A percentile compares a stretch with the other conserved stretches of the same genome.
Conservation (phyloP, 768 basidiomycete genomes). For the Suillus subaureus region DNA sequence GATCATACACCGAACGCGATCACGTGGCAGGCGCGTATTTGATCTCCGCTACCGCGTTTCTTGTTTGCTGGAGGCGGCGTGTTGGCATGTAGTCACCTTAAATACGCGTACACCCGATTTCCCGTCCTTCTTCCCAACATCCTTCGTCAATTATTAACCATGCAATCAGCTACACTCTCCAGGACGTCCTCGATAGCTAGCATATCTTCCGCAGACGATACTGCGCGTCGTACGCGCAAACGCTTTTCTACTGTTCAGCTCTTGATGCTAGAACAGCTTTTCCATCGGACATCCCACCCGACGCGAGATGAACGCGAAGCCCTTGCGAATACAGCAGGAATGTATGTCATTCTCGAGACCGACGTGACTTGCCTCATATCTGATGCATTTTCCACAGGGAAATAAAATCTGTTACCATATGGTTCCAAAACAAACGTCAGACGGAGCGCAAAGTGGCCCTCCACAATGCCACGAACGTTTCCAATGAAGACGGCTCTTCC, state of each 20-base stretch:
- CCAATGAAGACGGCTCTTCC: constrained; percentile 22
- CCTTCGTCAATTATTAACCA: not conserved
- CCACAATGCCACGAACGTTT: constrained; percentile 34
- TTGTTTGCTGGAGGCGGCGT: constrained; percentile 24
- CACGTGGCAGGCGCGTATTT: constrained; percentile 32
- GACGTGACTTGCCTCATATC: constrained; percentile 5
- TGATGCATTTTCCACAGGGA: constrained; percentile 26
- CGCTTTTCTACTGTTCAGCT: constrained; percentile 70
- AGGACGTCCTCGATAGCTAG: constrained; percentile 61
- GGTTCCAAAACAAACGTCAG: constrained; percentile 39
- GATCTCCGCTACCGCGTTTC: constrained; percentile 24
- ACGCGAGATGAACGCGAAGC: constrained; percentile 73
- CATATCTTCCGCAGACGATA: constrained; percentile 51
- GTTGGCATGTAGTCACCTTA: constrained; percentile 17
- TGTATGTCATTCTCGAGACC: constrained; percentile 45
- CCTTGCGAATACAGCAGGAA: constrained; percentile 59
- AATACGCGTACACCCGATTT: constrained; percentile 22
- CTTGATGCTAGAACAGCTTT: constrained; percentile 72
- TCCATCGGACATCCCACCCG: constrained; percentile 71
- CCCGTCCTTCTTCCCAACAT: constrained; percentile 1
- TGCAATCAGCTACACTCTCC: constrained; percentile 38
- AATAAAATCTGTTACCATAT: constrained; percentile 39
- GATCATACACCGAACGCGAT: constrained; percentile 25
- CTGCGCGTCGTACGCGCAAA: constrained; percentile 63
- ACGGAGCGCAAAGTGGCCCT: constrained; percentile 59